Percentiles rank a stretch among this genome's conserved stretches.
Conservation (phyloP, 768 basidiomycete genomes). For the Pleurotus eryngii region DNA sequence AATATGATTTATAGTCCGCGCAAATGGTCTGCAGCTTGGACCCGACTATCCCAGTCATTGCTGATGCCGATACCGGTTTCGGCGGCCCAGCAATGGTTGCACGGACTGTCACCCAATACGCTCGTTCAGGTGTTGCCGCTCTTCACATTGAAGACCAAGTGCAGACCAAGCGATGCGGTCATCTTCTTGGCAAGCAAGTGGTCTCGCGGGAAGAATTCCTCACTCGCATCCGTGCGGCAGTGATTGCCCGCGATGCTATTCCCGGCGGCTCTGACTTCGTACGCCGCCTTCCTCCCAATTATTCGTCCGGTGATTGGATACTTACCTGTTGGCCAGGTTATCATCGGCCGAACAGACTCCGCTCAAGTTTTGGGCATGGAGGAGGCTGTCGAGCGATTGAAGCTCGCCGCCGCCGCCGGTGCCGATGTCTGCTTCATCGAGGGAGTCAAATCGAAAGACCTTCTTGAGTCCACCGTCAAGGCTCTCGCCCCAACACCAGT, state of each 20-base stretch:
- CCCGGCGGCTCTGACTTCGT: constrained; percentile 22
- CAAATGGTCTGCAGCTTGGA: constrained; percentile 48
- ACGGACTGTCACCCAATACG: constrained; percentile 49
- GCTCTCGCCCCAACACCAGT: constrained; percentile 41
- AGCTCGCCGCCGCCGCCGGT: constrained; percentile 38
- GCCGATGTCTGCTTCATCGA: constrained; percentile 55
- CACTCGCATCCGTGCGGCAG: constrained; percentile 50
- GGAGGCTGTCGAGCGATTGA: constrained; percentile 43
- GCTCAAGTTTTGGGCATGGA: constrained; percentile 51
- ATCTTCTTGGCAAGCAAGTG: constrained; percentile 51
- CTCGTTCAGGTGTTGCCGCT: constrained; percentile 46
- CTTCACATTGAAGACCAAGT: constrained; percentile 57
- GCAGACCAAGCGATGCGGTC: constrained; percentile 53
- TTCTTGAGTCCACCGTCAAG: constrained; percentile 35
- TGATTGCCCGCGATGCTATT: constrained; percentile 42
- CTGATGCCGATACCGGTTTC: constrained; percentile 57
- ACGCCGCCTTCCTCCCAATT: constrained; percentile 35
- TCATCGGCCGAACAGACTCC: constrained; percentile 52
- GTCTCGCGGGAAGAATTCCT: constrained; percentile 47
- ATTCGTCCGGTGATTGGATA: background rate
- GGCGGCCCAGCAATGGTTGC: constrained; percentile 55
- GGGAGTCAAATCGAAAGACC: constrained; percentile 44
- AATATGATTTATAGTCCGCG: constrained; percentile 29
- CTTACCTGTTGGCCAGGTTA: constrained; percentile 24
- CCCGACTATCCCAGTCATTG: constrained; percentile 46